Evolutionary conservation across 2,329 filamentous ascomycete species (phyloP), one percentile per base, ranked within the genome.

Genomic region (Claviceps africana): DNA sequence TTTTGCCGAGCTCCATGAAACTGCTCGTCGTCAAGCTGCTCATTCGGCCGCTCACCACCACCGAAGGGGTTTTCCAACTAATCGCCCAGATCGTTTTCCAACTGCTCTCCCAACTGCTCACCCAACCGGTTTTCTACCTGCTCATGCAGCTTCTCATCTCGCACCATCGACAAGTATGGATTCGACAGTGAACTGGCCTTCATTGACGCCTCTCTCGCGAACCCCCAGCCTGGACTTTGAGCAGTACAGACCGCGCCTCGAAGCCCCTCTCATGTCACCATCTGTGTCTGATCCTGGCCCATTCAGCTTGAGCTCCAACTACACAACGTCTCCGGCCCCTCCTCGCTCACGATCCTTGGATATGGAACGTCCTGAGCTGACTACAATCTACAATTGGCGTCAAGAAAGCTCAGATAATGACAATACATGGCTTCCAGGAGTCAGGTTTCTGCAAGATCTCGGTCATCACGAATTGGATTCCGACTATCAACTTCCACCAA

Each of bases 221-320:
- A 28, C 43, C 21, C 17, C 9, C 31, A 9, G 15, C 13, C 21
- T 17, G 21, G 31, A 3, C 17, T n/a, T 15, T 39, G 17, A 6
- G 21, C 42, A 47, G 7, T 47, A 33, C n/a, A 37, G 4, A 39
- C 9, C 51, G 9, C 63, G 61, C 60, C 37, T 62, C 19, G 66
- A 69, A 17, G 60, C 62, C 9, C 64, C 65, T 28, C 60, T 71
- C 5, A 64, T 65, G 2, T 71, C 69, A 7, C 69, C 69, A 5
- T 62, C 59, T 51, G 62, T 62, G 51, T 73, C 77, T 40, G 44
- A 48, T 61, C 70, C 69, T 0, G 86, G 83, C 2, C 70, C 73
- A 48, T 88, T 86, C 0, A 87, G 93, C 64, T 71, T 72, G 30
- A 76, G 77, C 56, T 84, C 82, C 1, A 73, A 77, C 52, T 78